Evolutionary conservation across 208 protist genomes (phyloP).

Genomic region (Trypanosoma avium): DNA sequence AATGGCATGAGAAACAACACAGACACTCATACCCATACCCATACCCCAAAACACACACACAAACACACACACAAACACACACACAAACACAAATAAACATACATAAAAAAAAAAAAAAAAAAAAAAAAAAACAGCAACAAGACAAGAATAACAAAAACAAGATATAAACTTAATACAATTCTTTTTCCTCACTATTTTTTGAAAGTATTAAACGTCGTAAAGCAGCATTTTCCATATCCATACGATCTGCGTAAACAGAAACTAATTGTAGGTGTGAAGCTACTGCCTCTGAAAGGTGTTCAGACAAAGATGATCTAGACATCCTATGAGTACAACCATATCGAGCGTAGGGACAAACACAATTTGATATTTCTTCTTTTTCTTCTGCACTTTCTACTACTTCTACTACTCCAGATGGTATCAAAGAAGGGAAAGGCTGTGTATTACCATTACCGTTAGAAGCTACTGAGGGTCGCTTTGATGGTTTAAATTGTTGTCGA

Average conservation of each 20-base stretch:
- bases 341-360: conserved; percentile 62
- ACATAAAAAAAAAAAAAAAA: too few relatives aligned
- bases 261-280: conserved; percentile 66
- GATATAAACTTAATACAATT: neutral
- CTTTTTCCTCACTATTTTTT: neutral
- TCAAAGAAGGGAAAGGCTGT: neutral
- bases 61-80: too few relatives aligned
- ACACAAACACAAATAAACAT: too few relatives aligned
- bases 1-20: too few relatives aligned
- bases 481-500: neutral
- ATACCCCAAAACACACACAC: too few relatives aligned
- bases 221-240: conserved; percentile 69
- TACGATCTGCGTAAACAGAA: conserved; percentile 63
- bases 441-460: neutral
- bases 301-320: conserved; percentile 38
- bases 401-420: neutral
- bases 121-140: too few relatives aligned
- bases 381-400: neutral
- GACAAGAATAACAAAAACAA: neutral
- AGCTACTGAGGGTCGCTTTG: neutral
- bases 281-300: conserved; percentile 55
- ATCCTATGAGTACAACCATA: conserved; percentile 65
- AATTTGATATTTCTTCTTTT: too few relatives aligned
- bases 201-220: conserved; percentile 54
- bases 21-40: too few relatives aligned